Evolutionary conservation across 768 basidiomycete genomes (phyloP).

Genomic region (Sarcomyxa edulis): DNA sequence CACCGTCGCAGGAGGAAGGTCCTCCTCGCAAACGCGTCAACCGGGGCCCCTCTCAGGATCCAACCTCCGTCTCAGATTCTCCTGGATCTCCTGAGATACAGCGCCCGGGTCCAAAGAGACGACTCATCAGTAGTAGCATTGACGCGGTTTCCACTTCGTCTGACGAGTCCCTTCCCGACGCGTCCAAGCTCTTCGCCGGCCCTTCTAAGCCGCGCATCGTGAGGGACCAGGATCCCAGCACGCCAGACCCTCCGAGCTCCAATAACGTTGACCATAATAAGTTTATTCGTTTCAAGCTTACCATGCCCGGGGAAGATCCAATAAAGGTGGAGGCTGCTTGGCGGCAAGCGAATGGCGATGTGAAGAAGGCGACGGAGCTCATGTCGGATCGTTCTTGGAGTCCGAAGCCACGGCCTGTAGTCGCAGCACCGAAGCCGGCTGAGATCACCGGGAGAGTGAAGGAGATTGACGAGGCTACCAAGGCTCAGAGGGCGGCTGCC

Average conservation of each 20-base stretch:
- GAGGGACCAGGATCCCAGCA: slow-evolving; percentile 35
- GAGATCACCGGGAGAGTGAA: slow-evolving; percentile 57
- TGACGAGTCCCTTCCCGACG: slow-evolving; percentile 62
- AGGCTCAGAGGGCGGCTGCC: slow-evolving; percentile 57
- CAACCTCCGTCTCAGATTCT: slow-evolving; percentile 33
- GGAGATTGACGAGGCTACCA: slow-evolving; percentile 70
- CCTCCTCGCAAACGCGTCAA: slow-evolving; percentile 71
- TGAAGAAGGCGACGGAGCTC: slow-evolving; percentile 52
- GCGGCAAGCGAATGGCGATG: slow-evolving; percentile 56
- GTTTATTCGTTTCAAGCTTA: slow-evolving; percentile 59
- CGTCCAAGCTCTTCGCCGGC: slow-evolving; percentile 32
- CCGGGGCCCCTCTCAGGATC: slow-evolving; percentile 36
- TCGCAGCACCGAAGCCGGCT: slow-evolving; percentile 14
- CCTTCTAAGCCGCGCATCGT: slow-evolving; percentile 51
- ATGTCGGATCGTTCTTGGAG: slow-evolving; percentile 56
- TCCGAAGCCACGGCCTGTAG: slow-evolving; percentile 22
- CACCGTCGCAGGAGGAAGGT: slow-evolving; percentile 54
- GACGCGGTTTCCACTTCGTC: slow-evolving; percentile 54
- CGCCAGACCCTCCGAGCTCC: slow-evolving; percentile 19
- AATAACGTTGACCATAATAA: slow-evolving; percentile 23
- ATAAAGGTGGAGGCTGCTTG: slow-evolving; percentile 59
- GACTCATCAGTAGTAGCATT: slow-evolving; percentile 25
- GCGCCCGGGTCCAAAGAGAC: slow-evolving; percentile 46
- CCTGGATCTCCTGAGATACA: slow-evolving; percentile 60
- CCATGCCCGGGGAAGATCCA: slow-evolving; percentile 46